These are phyloP conservation scores for Aethionema arabicum DNA, from an alignment of 345 rosid species.

Conservation along the genomic window DNA sequence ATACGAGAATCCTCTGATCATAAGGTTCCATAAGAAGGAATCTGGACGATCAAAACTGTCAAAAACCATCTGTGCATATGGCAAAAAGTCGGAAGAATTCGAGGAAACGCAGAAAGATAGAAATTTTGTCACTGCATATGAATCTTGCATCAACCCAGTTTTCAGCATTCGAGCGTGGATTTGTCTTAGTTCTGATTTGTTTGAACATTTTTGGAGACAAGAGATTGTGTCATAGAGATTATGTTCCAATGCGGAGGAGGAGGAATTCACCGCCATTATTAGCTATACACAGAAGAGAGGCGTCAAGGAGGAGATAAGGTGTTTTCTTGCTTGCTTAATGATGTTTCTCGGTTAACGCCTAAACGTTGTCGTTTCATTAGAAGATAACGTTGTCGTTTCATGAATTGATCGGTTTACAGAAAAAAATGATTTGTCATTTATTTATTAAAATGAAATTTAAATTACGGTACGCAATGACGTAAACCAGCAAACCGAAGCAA, in stretches of 20 bases:
- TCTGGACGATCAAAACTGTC: constrained; percentile 42
- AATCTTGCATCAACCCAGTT: constrained; percentile 45
- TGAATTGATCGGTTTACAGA: background rate
- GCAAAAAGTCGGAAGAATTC: constrained; percentile 35
- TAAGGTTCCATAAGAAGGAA: constrained; percentile 61
- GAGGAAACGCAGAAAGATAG: constrained; percentile 45
- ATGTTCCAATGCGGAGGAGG: constrained; percentile 20
- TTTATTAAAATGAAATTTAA: background rate
- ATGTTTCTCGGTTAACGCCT: background rate
- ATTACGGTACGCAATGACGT: background rate
- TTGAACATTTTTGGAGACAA: constrained; percentile 54
- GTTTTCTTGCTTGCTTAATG: constrained; percentile 16
- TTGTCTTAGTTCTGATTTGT: constrained; percentile 50
- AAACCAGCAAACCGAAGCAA: constrained; percentile 26
- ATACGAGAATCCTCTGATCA: constrained; percentile 57
- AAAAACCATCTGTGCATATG: constrained; percentile 53
- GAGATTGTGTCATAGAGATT: constrained; percentile 34
- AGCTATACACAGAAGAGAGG: background rate
- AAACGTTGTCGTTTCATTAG: constrained; percentile 1
- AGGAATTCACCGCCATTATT: constrained; percentile 19
- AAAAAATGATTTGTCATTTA: background rate
- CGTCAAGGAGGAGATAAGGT: constrained; percentile 21
- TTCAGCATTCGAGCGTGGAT: constrained; percentile 61
- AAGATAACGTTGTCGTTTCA: constrained; percentile 20
- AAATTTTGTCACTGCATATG: constrained; percentile 43